A percentile compares a stretch with the other conserved stretches of the same genome.
phyloP scores from a whole-genome alignment of 305 asterid genomes.

The Solanum aculeatissimum region DNA sequence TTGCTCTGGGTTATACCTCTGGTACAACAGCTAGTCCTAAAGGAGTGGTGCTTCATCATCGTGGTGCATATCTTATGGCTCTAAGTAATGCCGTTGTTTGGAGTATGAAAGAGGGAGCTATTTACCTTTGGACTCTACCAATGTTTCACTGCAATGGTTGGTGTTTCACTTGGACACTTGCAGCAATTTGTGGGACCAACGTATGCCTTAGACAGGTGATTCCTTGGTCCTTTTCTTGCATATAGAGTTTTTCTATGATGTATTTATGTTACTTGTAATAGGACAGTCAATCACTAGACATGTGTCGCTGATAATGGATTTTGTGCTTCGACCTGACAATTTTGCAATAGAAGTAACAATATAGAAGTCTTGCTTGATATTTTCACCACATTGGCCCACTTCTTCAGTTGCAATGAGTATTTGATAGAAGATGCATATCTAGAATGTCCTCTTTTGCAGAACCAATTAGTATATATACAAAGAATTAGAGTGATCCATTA shows the following conservation, averaged over 20 bases:
- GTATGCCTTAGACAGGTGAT: constrained; percentile 87
- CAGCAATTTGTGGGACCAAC: constrained; percentile 81
- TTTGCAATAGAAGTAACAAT: not conserved
- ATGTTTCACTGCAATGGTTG: constrained; percentile 98
- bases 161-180: constrained; percentile 93
- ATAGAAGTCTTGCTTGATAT: not conserved
- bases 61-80: constrained; percentile 96
- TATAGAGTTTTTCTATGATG: not conserved
- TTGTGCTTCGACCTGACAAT: not conserved
- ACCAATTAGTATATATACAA: not conserved
- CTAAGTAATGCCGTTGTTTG: constrained; percentile 53
- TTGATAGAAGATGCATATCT: not conserved
- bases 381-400: not conserved
- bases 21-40: constrained; percentile 96
- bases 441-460: not conserved
- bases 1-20: constrained; percentile 82
- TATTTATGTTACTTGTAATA: not conserved
- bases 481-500: not conserved
- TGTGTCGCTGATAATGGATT: not conserved
- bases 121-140: constrained; percentile 87
- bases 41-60: constrained; percentile 90
- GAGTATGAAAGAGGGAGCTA: constrained; percentile 76
- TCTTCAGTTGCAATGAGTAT: not conserved
- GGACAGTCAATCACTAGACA: not conserved
- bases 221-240: not conserved